These are phyloP conservation scores for Arthrobotrys sphaeroides DNA, from an alignment of 2,329 filamentous ascomycete species.

Conservation along the genomic window DNA sequence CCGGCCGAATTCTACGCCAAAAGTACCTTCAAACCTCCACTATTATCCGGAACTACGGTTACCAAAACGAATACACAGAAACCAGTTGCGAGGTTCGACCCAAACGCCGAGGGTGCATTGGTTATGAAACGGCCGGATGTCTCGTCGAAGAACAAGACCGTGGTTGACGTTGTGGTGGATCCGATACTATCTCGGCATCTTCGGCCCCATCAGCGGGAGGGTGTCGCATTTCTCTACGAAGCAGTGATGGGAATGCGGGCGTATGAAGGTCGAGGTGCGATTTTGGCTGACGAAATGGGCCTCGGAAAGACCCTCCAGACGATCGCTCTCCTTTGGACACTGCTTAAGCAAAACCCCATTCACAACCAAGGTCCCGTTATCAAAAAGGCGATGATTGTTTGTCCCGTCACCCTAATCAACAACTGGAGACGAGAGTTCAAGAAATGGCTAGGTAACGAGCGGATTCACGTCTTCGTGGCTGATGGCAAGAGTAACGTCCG, in stretches of 20 bases:
- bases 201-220: constrained; percentile 74
- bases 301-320: constrained; percentile 78
- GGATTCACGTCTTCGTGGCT: constrained; percentile 74
- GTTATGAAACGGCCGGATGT: constrained; percentile 72
- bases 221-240: constrained; percentile 77
- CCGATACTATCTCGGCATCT: constrained; percentile 71
- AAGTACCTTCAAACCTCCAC: constrained; percentile 70
- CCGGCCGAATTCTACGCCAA: constrained; percentile 54
- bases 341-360: constrained; percentile 76
- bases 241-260: constrained; percentile 77
- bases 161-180: constrained; percentile 78
- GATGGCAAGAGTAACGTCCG: constrained; percentile 70
- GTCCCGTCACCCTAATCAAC: constrained; percentile 75
- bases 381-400: constrained; percentile 77
- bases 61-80: constrained; percentile 63
- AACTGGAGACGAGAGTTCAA: constrained; percentile 79
- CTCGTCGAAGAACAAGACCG: constrained; percentile 69
- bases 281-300: constrained; percentile 80
- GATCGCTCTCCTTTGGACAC: constrained; percentile 75
- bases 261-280: constrained; percentile 73
- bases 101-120: constrained; percentile 68
- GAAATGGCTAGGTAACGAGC: constrained; percentile 77
- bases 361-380: constrained; percentile 70
- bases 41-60: constrained; percentile 67
- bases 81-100: constrained; percentile 73